A percentile compares a stretch with the other conserved stretches of the same genome.
Evolutionary conservation across 495 filamentous ascomycete genomes (phyloP).

Genomic region (Ascodesmis nigricans): DNA sequence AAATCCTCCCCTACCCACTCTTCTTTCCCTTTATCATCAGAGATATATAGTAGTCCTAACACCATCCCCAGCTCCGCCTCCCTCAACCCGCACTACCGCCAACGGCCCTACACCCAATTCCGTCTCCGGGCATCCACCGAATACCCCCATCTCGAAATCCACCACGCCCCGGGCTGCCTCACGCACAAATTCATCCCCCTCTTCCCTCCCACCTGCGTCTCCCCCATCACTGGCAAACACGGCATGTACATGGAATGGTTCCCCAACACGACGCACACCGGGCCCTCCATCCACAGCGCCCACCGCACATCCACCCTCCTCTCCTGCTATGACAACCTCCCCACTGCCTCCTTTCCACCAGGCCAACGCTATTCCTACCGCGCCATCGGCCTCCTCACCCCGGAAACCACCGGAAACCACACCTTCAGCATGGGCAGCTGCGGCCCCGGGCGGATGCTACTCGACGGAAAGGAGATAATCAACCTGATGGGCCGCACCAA

Average conservation of each 20-base stretch:
- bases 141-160: constrained; percentile 15
- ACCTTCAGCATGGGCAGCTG: constrained; percentile 46
- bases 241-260: constrained; percentile 22
- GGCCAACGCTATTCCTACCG: constrained; percentile 21
- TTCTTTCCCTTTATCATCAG: not conserved
- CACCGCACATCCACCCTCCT: constrained; percentile 21
- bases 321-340: constrained; percentile 21
- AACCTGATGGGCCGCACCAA: constrained; percentile 48
- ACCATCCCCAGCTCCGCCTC: constrained; percentile 15
- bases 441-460: constrained; percentile 40
- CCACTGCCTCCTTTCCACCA: constrained; percentile 17
- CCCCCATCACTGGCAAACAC: constrained; percentile 19
- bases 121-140: constrained; percentile 8
- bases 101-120: constrained; percentile 19
- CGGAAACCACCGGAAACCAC: constrained; percentile 27
- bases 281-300: constrained; percentile 10
- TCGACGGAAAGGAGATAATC: constrained; percentile 43
- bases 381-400: constrained; percentile 19
- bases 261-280: constrained; percentile 17
- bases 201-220: constrained; percentile 21
- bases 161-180: constrained; percentile 18
- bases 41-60: constrained; percentile 1
- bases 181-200: constrained; percentile 20
- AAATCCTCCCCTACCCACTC: not conserved
- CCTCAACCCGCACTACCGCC: constrained; percentile 21